These are phyloP conservation scores for Hypoxylon sp. DNA, from an alignment of 2,329 filamentous ascomycete genomes.

Conservation along the genomic window DNA sequence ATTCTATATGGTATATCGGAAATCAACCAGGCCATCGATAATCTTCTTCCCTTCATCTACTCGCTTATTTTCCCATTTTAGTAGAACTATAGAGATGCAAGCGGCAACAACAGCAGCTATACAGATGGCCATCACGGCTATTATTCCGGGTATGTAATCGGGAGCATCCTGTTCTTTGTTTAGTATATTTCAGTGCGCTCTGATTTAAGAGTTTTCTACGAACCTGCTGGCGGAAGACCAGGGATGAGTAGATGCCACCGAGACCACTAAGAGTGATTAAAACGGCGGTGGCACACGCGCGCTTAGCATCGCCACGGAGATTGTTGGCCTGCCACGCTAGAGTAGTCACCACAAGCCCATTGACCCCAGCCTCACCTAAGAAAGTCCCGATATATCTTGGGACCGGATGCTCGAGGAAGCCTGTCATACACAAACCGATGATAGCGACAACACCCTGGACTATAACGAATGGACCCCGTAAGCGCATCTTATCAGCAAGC, in stretches of 20 bases:
- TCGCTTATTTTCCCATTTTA: conserved; percentile 33
- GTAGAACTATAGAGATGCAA: conserved; percentile 37
- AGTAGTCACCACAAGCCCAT: conserved; percentile 53
- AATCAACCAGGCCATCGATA: conserved; percentile 38
- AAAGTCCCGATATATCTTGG: conserved; percentile 52
- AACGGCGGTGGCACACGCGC: conserved; percentile 42
- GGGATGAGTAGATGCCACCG: conserved; percentile 43
- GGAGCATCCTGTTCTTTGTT: conserved; percentile 38
- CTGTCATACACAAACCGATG: conserved; percentile 47
- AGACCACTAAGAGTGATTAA: conserved; percentile 43
- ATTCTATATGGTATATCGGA: conserved; percentile 40
- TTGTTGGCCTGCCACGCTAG: conserved; percentile 55
- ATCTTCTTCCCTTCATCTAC: conserved; percentile 40
- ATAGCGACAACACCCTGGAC: conserved; percentile 44
- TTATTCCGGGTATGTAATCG: conserved; percentile 43
- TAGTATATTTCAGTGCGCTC: conserved; percentile 2
- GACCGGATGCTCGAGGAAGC: conserved; percentile 42
- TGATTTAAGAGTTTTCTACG: conserved; percentile 2
- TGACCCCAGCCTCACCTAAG: conserved; percentile 52
- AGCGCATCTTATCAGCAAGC: conserved; percentile 53
- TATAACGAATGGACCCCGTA: conserved; percentile 48
- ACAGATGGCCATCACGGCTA: conserved; percentile 46
- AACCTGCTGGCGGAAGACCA: conserved; percentile 47
- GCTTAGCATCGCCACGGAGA: conserved; percentile 51
- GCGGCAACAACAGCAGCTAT: conserved; percentile 43